Evolutionary conservation across 1,139 yeast genomes (phyloP), one percentile per base, ranked within the genome.

Genomic region (Pichia terricola): DNA sequence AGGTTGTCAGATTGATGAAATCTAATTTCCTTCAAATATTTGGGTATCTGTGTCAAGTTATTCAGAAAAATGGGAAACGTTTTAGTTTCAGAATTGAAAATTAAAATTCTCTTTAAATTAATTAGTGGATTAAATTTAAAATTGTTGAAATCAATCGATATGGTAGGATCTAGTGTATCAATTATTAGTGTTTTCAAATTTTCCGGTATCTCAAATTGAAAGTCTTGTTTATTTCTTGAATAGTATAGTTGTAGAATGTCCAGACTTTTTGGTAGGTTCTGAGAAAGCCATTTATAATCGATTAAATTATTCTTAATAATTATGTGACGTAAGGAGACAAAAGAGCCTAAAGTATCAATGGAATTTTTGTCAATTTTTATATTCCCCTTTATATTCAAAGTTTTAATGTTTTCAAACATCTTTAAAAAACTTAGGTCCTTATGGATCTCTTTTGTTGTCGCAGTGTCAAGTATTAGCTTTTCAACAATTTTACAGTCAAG

Each of bases 1-100:
- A 41, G 33, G 28, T 41, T 34, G 11, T 41, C 35, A 5, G 38
- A 34, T 31, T 42, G 41, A 36, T 42, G 40, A 28, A 42, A 42
- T 30, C 41, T 22, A 3, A 42, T 35, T 28, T 42, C 41, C 31
- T 37, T 39, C 22, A 42, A 27, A n/a, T 26, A 28, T 32, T 36
- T 33, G 11, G 45, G 42, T 16, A 42, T 26, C 7, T 26, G 7
- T 4, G 16, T 16, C 11, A 42, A 31, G 16, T 39, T 39, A 3
- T 30, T 11, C 3, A 42, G 30, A 5, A 30, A 11, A 33, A 42
- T 34, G 4, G 7, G 7, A 11, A 35, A 33, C 7, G 26, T 36
- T 26, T 35, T 35, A 11, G 38, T 27, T 5, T 38, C 34, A 33
- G 34, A 26, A 37, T 42, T 27, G 10, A 39, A 7, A 5, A 42